phyloP scores from a whole-genome alignment of 164 flowering plant genomes.

The Vitis vinifera region DNA sequence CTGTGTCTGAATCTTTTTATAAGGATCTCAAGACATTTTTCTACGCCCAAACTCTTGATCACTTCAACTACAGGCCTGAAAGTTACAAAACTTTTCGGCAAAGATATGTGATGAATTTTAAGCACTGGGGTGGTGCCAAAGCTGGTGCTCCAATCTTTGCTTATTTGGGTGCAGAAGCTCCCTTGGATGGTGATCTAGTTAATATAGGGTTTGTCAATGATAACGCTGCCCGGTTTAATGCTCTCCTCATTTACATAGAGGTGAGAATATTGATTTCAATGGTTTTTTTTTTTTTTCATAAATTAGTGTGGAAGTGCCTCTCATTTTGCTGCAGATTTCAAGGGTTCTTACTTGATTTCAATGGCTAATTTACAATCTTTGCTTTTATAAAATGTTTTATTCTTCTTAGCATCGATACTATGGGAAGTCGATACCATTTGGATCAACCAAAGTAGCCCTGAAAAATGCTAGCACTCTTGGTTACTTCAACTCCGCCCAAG shows the following conservation, averaged over 20 bases:
- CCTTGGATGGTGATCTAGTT: conserved; percentile 2
- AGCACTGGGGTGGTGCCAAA: conserved; percentile 32
- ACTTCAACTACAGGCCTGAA: conserved; percentile 31
- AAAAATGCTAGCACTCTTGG: conserved; percentile 22
- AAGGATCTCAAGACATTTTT: conserved; percentile 16
- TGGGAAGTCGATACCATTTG: conserved; percentile 33
- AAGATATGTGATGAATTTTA: conserved; percentile 23
- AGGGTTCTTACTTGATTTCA: too few relatives aligned
- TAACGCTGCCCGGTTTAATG: conserved; percentile 24
- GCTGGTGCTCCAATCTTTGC: conserved; percentile 27
- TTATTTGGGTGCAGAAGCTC: conserved; percentile 25
- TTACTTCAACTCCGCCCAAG: conserved; percentile 37
- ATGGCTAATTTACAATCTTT: too few relatives aligned
- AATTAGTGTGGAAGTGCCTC: too few relatives aligned
- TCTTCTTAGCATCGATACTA: conserved; percentile 29
- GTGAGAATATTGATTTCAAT: conserved; percentile 8
- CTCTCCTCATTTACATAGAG: conserved; percentile 32
- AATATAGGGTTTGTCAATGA: conserved; percentile 21
- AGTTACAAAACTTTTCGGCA: conserved; percentile 33
- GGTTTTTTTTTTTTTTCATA: neutral
- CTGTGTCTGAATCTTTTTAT: neutral
- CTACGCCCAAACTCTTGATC: conserved; percentile 31
- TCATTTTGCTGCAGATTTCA: too few relatives aligned
- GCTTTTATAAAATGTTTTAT: neutral
- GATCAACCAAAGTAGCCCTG: conserved; percentile 18